Evolutionary conservation across 768 basidiomycete species (phyloP), one percentile per base, ranked within the genome.

Genomic region (Mycena belliarum): DNA sequence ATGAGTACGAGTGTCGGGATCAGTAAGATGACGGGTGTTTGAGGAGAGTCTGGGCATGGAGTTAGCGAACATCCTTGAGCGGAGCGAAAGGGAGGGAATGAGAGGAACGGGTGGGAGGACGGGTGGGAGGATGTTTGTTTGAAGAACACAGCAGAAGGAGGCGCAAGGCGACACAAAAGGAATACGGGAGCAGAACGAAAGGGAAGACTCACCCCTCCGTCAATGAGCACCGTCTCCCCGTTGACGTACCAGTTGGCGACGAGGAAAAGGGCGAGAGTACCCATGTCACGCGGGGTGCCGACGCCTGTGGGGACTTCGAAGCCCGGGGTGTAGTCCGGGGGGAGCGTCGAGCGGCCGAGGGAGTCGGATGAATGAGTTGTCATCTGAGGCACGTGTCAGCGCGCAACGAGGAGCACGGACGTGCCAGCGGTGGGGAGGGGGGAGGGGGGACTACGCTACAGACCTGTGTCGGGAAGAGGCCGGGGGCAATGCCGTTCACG

Each of bases 401-500:
- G n/a, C n/a, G n/a, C n/a, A n/a, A n/a, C n/a, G n/a, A n/a, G n/a
- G n/a, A n/a, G n/a, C n/a, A n/a, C n/a, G n/a, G n/a, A n/a, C n/a
- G n/a, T n/a, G n/a, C n/a, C n/a, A n/a, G n/a, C n/a, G n/a, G n/a
- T n/a, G n/a, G n/a, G n/a, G n/a, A 3, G 6, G 28, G 33, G 15
- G 15, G 23, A 41, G 42, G 21, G 20, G 1, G 28, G 37, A 11
- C 16, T 21, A 20, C 37, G 25, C 28, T 46, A 37, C 37, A 28
- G 10, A 70, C 69, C 55, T 64, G 61, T 16, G 68, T 70, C 16
- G 71, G 61, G 62, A 78, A 76, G 20, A 74, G 58, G 64, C 75
- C 75, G 5, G 78, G 78, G 3, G 79, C 77, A 47, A 81, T 79
- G n/a, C 77, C 76, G 61, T 80, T 81, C 15, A 81, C 79, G 28